Percentiles rank a stretch among this genome's conserved stretches.
phyloP scores from a whole-genome alignment of 371 early-diverging fungal genomes.

The Amoeboaphelidium occidentale region DNA sequence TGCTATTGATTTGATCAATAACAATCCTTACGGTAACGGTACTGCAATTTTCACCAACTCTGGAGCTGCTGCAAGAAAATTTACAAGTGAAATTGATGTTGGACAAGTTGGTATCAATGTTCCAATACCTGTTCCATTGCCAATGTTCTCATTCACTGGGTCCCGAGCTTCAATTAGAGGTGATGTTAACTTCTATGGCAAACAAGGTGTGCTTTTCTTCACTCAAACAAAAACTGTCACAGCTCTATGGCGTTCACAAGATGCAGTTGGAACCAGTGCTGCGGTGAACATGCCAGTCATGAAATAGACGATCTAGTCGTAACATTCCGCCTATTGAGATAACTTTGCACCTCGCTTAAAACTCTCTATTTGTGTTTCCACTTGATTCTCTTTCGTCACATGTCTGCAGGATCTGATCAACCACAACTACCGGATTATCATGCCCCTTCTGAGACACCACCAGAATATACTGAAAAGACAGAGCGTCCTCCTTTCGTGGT shows the following conservation, averaged over 20 bases:
- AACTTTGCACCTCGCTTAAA: too few relatives aligned
- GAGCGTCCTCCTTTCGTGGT: too few relatives aligned
- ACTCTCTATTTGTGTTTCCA: too few relatives aligned
- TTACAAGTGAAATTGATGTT: constrained; percentile 65
- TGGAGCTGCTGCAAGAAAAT: constrained; percentile 68
- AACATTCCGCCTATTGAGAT: too few relatives aligned
- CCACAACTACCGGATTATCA: too few relatives aligned
- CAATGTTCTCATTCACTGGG: constrained; percentile 90
- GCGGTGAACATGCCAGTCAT: constrained; percentile 63
- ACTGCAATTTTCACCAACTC: constrained; percentile 83
- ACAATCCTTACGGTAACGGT: constrained; percentile 80
- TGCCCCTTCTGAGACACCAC: too few relatives aligned
- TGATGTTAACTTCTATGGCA: constrained; percentile 84
- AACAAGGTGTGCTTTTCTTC: constrained; percentile 39
- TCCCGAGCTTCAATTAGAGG: constrained; percentile 74
- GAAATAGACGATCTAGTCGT: constrained; percentile 15
- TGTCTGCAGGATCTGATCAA: too few relatives aligned
- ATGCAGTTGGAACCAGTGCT: constrained; percentile 18
- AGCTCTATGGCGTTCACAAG: constrained; percentile 69
- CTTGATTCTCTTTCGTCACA: too few relatives aligned
- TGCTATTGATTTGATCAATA: constrained; percentile 70
- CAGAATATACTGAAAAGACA: too few relatives aligned
- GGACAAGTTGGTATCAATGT: constrained; percentile 78
- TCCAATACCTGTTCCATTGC: constrained; percentile 90
- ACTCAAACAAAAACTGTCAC: constrained; percentile 86